Base-by-base conservation (phyloP, 495 filamentous ascomycete species). In the Aspergillus steynii region DNA sequence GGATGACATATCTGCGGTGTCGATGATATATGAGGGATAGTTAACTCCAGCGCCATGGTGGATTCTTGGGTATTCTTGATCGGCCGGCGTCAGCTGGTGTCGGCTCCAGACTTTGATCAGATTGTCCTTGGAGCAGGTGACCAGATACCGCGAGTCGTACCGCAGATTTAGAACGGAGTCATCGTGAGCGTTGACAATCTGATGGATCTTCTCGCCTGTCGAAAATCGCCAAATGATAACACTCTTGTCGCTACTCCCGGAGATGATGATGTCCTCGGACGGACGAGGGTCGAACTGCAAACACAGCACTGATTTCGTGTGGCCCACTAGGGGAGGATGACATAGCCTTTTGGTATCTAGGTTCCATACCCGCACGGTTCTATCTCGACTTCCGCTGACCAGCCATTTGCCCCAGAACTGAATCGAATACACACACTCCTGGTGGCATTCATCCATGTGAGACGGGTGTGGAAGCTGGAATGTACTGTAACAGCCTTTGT, bases 111-210 rank as follows among this genome's bases (percentile, higher is more conserved):
- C 84, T 67, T 96, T 97, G 75, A 99, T 95, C 0, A 89, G 87
- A 67, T 93, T 93, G 73, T 99, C 95, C 69, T 98, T 99, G 55
- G 93, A 97, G 71, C 95, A 97, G 1, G 95, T 99, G 7, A 98
- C 91, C 26, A 99, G 81, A 64, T 92, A 96, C 5, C 90, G 85
- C 61, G 91, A 85, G 65, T 97, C 92, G 69, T 98, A 99, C 63
- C 90, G 86, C 53, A 99, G 86, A 69, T 98, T 98, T n/a, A 99
- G 77, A 1, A 99, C 92, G 0, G 93, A 94, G 72, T 99, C 94
- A 20, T 79, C 74, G 68, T 99, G 95, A 0, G 96, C 96, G 31
- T 84, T 77, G 5, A 74, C 69, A 6, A 98, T 83, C 54, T 84
- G 84, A 65, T 91, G 87, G 20, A 98, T 74, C 53, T 88, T 83